These are phyloP conservation scores for Tolypocladium pustulatum DNA, from an alignment of 2,329 filamentous ascomycete genomes.

Conservation along the genomic window DNA sequence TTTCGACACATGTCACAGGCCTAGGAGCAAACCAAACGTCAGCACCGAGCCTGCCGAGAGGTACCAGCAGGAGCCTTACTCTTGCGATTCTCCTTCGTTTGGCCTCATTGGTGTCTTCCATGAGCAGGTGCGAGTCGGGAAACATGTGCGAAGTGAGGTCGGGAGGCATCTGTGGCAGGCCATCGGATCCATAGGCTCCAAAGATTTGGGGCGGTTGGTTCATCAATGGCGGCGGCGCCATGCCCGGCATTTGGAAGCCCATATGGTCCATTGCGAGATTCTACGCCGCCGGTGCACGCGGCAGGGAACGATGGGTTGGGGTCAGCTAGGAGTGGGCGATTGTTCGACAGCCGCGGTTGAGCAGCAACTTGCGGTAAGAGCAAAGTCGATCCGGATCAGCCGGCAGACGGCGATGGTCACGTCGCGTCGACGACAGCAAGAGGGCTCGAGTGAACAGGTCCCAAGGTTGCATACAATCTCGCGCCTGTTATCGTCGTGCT, in stretches of 20 bases:
- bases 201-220: conserved; percentile 62
- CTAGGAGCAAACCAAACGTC: conserved; percentile 27
- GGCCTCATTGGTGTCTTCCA: conserved; percentile 65
- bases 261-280: conserved; percentile 32
- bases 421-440: neutral
- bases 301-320: neutral
- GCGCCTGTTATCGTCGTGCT: neutral
- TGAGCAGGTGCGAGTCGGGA: conserved; percentile 41
- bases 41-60: neutral
- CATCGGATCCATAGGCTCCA: conserved; percentile 49
- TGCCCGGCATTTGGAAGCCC: conserved; percentile 47
- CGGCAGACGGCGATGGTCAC: neutral
- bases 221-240: conserved; percentile 47
- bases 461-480: neutral
- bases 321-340: neutral
- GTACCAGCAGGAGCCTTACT: conserved; percentile 38
- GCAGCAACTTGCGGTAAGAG: neutral
- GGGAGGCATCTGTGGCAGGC: conserved; percentile 44
- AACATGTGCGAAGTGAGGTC: conserved; percentile 53
- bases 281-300: neutral
- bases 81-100: conserved; percentile 84
- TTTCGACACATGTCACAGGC: conserved; percentile 96
- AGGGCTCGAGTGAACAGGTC: neutral
- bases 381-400: neutral
- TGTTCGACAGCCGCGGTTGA: neutral